Conservation (phyloP, 257 asterid species). For the Lithospermum erythrorhizon region DNA sequence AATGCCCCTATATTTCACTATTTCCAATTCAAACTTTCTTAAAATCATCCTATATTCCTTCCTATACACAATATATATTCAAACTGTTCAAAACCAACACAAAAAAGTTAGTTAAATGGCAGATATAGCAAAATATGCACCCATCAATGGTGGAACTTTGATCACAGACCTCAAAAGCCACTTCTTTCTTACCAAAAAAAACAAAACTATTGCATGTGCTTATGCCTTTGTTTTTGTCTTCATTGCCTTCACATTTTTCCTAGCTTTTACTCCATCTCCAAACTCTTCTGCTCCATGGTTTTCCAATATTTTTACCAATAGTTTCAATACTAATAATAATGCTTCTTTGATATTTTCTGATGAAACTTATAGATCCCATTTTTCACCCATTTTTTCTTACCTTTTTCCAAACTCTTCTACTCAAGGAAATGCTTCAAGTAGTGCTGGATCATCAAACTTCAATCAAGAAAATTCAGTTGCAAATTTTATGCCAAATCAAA, state of each 20-base stretch:
- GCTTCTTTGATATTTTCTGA: constrained; percentile 6
- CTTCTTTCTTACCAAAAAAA: constrained; percentile 29
- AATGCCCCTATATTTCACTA: too few relatives aligned
- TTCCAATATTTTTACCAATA: constrained; percentile 24
- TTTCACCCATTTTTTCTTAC: constrained; percentile 35
- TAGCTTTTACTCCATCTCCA: constrained; percentile 64
- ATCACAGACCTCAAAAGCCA: constrained; percentile 50
- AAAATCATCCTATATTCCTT: too few relatives aligned
- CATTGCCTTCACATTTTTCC: constrained; percentile 54
- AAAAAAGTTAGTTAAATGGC: constrained; percentile 29
- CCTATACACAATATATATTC: too few relatives aligned
- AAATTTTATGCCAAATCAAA: constrained; percentile 21
- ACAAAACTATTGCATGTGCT: constrained; percentile 32
- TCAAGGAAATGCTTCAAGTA: constrained; percentile 13
- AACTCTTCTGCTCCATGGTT: constrained; percentile 63
- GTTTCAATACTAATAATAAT: background rate
- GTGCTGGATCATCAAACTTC: too few relatives aligned
- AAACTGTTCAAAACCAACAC: background rate
- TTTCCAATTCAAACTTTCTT: too few relatives aligned
- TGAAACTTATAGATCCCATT: constrained; percentile 39
- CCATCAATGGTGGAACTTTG: constrained; percentile 38
- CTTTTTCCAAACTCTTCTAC: constrained; percentile 39
- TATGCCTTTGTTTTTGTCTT: constrained; percentile 43
- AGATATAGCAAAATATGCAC: constrained; percentile 44
- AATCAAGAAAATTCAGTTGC: constrained; percentile 18